These are phyloP conservation scores for Cercospora sp. DNA, from an alignment of 2,329 filamentous ascomycete species.

Conservation along the genomic window DNA sequence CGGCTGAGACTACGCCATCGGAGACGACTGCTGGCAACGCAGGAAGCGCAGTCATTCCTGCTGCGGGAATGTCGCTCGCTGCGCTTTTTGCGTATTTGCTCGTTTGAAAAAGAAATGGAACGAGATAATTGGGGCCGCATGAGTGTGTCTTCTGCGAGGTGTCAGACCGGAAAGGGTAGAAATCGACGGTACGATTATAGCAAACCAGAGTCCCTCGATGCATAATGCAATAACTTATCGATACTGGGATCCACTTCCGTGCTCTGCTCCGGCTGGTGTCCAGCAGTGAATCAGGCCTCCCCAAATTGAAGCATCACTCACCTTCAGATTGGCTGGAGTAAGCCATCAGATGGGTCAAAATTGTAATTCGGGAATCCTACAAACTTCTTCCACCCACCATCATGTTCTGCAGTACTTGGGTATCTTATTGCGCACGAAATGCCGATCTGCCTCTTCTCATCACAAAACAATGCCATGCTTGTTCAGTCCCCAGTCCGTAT, in stretches of 20 bases:
- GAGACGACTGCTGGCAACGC: not conserved
- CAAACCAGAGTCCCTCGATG: not conserved
- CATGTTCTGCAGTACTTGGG: not conserved
- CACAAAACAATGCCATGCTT: not conserved
- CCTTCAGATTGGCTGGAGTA: not conserved
- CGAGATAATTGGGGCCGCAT: not conserved
- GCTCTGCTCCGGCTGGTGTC: not conserved
- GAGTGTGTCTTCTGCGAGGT: not conserved
- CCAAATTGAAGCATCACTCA: not conserved
- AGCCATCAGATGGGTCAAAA: not conserved
- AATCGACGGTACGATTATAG: not conserved
- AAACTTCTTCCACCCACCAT: not conserved
- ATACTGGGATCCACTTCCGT: not conserved
- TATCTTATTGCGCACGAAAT: conserved; percentile 1
- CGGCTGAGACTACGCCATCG: not conserved
- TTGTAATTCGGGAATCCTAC: not conserved
- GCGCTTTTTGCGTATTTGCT: not conserved
- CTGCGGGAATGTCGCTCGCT: not conserved
- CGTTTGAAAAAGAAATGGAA: not conserved
- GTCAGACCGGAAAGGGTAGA: not conserved
- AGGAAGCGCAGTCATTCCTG: not conserved
- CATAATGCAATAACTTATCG: not conserved
- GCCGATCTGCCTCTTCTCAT: not conserved
- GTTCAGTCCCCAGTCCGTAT: not conserved
- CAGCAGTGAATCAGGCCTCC: not conserved